Evolutionary conservation across 139 green algal species (phyloP).

Genomic region (Pycnococcus provasolii): DNA sequence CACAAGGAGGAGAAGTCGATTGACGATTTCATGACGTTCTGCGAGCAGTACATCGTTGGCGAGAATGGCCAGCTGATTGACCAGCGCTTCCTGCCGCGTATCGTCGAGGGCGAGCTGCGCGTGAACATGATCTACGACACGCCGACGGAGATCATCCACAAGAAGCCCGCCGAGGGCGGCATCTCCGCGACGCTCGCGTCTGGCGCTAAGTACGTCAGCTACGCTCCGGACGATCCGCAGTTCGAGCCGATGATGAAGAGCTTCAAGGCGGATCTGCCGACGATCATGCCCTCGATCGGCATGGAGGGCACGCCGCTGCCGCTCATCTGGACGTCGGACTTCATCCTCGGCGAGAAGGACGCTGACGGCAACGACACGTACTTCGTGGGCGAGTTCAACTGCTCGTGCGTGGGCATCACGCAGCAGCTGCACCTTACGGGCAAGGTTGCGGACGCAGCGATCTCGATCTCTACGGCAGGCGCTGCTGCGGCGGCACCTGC

Average conservation of each 20-base stretch:
- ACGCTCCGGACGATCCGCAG: constrained; percentile 1
- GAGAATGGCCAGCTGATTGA: constrained; percentile 23
- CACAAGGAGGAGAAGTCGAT: constrained; percentile 25
- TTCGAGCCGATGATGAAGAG: not conserved
- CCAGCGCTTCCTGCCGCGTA: constrained; percentile 34
- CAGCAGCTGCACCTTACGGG: not conserved
- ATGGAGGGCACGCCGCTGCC: constrained; percentile 10
- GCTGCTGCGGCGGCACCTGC: too few relatives aligned
- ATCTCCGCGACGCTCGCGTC: not conserved
- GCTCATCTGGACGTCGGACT: constrained; percentile 35
- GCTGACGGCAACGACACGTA: constrained; percentile 28
- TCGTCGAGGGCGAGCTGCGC: constrained; percentile 34
- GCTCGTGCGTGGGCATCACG: constrained; percentile 34
- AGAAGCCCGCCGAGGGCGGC: constrained; percentile 33
- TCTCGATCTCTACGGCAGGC: too few relatives aligned
- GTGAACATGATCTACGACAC: constrained; percentile 34
- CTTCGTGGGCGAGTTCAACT: constrained; percentile 39
- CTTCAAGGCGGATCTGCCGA: constrained; percentile 4
- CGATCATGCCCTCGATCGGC: not conserved
- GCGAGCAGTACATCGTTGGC: not conserved
- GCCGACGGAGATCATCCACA: constrained; percentile 35
- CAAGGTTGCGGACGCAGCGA: too few relatives aligned
- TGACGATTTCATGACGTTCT: constrained; percentile 28
- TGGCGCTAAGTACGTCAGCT: not conserved
- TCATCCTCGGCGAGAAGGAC: constrained; percentile 30